A percentile compares a stretch with the other conserved stretches of the same genome.
Conservation (phyloP, 2,329 filamentous ascomycete genomes). For the Trichoderma sp. region DNA sequence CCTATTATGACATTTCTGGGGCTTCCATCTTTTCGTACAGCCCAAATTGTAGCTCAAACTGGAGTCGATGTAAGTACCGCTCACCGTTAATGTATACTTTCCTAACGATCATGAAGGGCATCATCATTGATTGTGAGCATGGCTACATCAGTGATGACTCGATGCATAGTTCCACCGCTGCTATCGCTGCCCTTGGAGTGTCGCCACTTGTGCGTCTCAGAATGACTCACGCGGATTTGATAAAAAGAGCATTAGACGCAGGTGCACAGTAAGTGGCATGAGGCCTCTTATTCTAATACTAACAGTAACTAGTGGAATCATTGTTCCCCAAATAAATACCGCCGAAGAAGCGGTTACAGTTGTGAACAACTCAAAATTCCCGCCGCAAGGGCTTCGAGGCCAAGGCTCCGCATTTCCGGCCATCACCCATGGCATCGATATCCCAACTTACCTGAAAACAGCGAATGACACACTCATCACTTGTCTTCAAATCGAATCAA, state of each 20-base stretch:
- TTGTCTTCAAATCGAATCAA: not conserved
- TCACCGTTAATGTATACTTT: not conserved
- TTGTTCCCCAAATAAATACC: not conserved
- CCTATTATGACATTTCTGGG: not conserved
- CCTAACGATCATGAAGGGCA: not conserved
- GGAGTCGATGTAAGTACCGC: not conserved
- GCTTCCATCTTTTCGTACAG: not conserved
- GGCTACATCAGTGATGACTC: not conserved
- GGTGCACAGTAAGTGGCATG: not conserved
- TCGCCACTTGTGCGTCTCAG: not conserved
- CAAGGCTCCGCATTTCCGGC: not conserved
- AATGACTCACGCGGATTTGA: not conserved
- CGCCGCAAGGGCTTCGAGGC: not conserved
- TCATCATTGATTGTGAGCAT: not conserved
- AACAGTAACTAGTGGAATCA: not conserved
- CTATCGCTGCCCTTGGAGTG: not conserved
- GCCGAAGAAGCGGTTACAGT: not conserved
- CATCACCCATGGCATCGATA: not conserved
- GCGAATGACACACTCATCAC: not conserved
- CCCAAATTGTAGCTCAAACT: not conserved
- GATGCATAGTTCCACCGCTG: not conserved
- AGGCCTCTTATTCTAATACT: not conserved
- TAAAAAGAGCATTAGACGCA: not conserved
- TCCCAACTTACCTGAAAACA: not conserved
- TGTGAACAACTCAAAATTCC: not conserved